These are phyloP conservation scores for Pythium pectinolyticum DNA, from an alignment of 352 stramenopile species.

Conservation along the genomic window DNA sequence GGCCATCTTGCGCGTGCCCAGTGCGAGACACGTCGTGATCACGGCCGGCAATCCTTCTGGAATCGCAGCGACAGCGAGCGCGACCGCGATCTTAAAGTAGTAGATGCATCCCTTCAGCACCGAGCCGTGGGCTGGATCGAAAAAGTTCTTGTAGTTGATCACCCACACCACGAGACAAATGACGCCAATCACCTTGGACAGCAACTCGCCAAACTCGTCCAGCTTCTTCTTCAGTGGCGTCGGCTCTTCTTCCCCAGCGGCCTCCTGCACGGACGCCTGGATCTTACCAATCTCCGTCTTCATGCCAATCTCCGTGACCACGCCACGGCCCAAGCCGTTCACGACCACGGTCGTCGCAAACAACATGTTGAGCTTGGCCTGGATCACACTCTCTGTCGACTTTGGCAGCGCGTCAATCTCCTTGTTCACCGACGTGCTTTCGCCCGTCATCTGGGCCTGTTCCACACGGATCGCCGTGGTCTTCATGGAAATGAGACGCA, in stretches of 20 bases:
- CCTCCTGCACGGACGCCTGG: slow-evolving; percentile 90
- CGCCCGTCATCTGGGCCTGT: slow-evolving; percentile 96
- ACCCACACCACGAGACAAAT: slow-evolving; percentile 97
- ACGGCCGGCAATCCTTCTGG: slow-evolving; percentile 98
- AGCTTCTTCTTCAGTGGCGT: slow-evolving; percentile 98
- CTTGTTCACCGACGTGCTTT: slow-evolving; percentile 94
- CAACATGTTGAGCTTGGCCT: slow-evolving; percentile 96
- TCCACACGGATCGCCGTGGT: slow-evolving; percentile 94
- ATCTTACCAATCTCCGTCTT: slow-evolving; percentile 99
- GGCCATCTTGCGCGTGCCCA: slow-evolving; percentile 96
- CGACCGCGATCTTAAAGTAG: slow-evolving; percentile 99
- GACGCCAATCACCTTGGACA: slow-evolving; percentile 97
- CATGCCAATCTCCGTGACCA: slow-evolving; percentile 97
- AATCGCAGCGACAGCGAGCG: slow-evolving; percentile 98
- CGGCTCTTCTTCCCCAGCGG: slow-evolving; percentile 92
- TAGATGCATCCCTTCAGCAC: slow-evolving; percentile 97
- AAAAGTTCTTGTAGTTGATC: slow-evolving; percentile 98
- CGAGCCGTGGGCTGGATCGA: slow-evolving; percentile 82
- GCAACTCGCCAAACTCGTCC: slow-evolving; percentile 96
- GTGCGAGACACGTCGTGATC: slow-evolving; percentile 96
- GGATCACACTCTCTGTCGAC: slow-evolving; percentile 78
- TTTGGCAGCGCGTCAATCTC: slow-evolving; percentile 73
- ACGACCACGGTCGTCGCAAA: slow-evolving; percentile 98
- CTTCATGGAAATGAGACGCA: slow-evolving; percentile 94
- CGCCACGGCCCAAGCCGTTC: slow-evolving; percentile 89